These are phyloP conservation scores for Pseudogymnoascus verrucosus DNA, from an alignment of 2,329 filamentous ascomycete genomes.

Conservation along the genomic window DNA sequence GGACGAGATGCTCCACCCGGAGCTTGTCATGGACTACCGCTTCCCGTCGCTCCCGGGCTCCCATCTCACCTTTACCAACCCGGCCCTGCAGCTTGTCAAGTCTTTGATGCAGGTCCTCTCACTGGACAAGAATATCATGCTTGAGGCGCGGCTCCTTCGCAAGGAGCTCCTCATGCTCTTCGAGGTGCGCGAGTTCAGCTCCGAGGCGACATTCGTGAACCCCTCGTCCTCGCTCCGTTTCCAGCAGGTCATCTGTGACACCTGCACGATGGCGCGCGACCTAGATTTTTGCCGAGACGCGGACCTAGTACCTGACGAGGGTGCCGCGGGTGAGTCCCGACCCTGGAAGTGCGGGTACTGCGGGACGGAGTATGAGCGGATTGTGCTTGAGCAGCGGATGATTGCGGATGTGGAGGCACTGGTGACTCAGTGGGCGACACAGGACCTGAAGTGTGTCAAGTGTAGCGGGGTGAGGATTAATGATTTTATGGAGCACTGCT, in stretches of 20 bases:
- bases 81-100: constrained; percentile 86
- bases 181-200: constrained; percentile 88
- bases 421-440: constrained; percentile 73
- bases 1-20: constrained; percentile 80
- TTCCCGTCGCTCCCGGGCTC: constrained; percentile 76
- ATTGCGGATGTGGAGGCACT: constrained; percentile 68
- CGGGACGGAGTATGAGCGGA: constrained; percentile 63
- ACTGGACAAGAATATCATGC: constrained; percentile 80
- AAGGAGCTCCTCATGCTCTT: constrained; percentile 86
- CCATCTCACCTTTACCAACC: constrained; percentile 57
- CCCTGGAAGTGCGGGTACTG: constrained; percentile 75
- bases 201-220: constrained; percentile 80
- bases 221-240: constrained; percentile 70
- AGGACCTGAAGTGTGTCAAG: constrained; percentile 74
- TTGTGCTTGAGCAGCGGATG: constrained; percentile 75
- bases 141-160: constrained; percentile 79
- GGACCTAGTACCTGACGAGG: constrained; percentile 55
- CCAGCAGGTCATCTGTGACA: constrained; percentile 72
- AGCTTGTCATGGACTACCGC: constrained; percentile 76
- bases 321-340: constrained; percentile 23
- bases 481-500: constrained; percentile 95
- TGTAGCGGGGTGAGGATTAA: constrained; percentile 72
- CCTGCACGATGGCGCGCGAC: constrained; percentile 82
- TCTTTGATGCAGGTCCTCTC: constrained; percentile 85
- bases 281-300: constrained; percentile 89